Evolutionary conservation across 176 grass and related monocot genomes (phyloP), one percentile per base, ranked within the genome.

Genomic region (Musa schizocarpa): DNA sequence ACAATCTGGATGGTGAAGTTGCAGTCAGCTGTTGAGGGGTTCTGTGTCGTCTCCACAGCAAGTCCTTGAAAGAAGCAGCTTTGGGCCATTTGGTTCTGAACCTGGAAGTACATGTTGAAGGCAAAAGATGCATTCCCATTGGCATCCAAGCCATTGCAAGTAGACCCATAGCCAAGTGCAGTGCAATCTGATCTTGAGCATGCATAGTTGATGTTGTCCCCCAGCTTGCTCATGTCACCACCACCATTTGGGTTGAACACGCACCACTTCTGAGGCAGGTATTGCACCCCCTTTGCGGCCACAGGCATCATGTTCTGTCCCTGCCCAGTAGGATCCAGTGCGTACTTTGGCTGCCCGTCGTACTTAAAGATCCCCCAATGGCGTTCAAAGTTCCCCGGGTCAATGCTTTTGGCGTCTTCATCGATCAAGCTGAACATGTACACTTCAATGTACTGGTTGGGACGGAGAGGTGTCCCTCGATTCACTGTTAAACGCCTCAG

Each of bases 81-180:
- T 23, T 43, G 53, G 11, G 87, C 79, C 52, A 25, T 51, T 74
- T 96, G 93, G 86, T 83, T 64, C 74, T 84, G 83, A 62, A 78
- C 81, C 82, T 96, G 89, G 86, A 86, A 96, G 80, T 96, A 96
- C 54, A 85, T 82, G 71, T 96, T 96, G 77, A 92, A 96, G 5
- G 89, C 93, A 78, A 92, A 96, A 0, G 89, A 86, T 1, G 86
- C 79, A 74, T 96, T 96, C 1, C 93, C 89, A 19, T 43, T 73
- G n/a, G 83, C 79, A 64, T 96, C 89, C 83, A 96, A 50, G 34
- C 89, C 85, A 74, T 82, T 90, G 82, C 93, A 97, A 12, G 74
- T 82, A 0, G 89, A 92, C 4, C 90, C 90, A 69, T 83, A 87
- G 11, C 86, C 78, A 11, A 97, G 86, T 54, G 87, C 76, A 1